Evolutionary conservation across 129 eudicot genomes (phyloP).

Genomic region (Centella asiatica): DNA sequence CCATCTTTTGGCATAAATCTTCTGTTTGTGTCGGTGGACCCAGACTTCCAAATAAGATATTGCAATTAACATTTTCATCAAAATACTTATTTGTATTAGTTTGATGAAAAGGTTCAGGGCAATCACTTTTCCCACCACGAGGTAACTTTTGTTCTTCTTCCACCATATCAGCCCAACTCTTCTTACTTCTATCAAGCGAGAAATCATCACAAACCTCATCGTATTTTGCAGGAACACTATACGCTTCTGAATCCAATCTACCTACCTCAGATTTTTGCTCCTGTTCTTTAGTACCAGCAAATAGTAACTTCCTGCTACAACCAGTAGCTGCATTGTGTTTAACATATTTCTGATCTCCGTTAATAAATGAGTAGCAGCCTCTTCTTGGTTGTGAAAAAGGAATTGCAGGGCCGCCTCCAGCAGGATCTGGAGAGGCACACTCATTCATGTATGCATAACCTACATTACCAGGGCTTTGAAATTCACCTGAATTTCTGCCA

Average conservation of each 20-base stretch:
- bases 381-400: slow-evolving; percentile 55
- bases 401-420: slow-evolving; percentile 21
- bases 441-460: slow-evolving; percentile 12
- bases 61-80: slow-evolving; percentile 46
- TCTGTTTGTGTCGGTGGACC: slow-evolving; percentile 11
- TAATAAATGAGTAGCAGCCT: slow-evolving; percentile 4
- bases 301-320: slow-evolving; percentile 38
- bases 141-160: slow-evolving; percentile 64
- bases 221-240: neutral
- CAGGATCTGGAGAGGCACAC: slow-evolving; percentile 24
- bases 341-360: slow-evolving; percentile 5
- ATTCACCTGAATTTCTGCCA: slow-evolving; percentile 18
- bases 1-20: slow-evolving; percentile 17
- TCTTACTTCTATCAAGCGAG: slow-evolving; percentile 13
- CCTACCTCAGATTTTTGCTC: neutral
- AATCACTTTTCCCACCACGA: slow-evolving; percentile 9
- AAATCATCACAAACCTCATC: neutral
- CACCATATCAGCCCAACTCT: slow-evolving; percentile 85
- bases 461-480: slow-evolving; percentile 1
- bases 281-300: slow-evolving; percentile 2
- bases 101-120: neutral
- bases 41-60: slow-evolving; percentile 22
- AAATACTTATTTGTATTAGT: slow-evolving; percentile 7
- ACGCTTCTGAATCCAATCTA: neutral
- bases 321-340: slow-evolving; percentile 16